Conservation (phyloP, 2,329 filamentous ascomycete species). For the Thielaviopsis musarum region DNA sequence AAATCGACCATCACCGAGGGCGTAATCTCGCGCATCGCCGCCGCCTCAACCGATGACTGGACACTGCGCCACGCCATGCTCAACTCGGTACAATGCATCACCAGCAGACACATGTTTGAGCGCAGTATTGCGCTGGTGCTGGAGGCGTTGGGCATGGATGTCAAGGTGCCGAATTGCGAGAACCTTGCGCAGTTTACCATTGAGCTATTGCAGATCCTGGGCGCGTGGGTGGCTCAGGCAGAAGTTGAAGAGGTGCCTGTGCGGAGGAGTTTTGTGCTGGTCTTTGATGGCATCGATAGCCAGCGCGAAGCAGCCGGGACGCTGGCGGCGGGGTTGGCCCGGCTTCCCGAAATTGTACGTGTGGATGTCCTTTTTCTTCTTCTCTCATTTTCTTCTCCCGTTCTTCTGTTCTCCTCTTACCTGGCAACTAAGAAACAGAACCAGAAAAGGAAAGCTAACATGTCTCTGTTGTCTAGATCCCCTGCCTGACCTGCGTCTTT, state of each 20-base stretch:
- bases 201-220: constrained; percentile 49
- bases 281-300: constrained; percentile 75
- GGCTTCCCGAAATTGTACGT: constrained; percentile 63
- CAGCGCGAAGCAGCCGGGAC: constrained; percentile 68
- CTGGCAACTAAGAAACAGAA: not conserved
- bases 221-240: constrained; percentile 1
- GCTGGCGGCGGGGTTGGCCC: constrained; percentile 61
- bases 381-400: no score
- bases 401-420: not conserved
- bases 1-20: constrained; percentile 54
- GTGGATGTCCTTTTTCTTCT: constrained; percentile 11
- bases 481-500: constrained; percentile 59
- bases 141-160: constrained; percentile 19
- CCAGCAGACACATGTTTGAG: constrained; percentile 27
- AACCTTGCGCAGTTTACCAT: constrained; percentile 61
- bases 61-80: not conserved
- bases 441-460: constrained; percentile 6
- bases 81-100: constrained; percentile 13
- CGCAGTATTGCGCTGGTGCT: constrained; percentile 39
- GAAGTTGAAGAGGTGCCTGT: constrained; percentile 20
- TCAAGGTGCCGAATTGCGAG: constrained; percentile 46
- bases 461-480: constrained; percentile 40
- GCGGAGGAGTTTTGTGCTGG: constrained; percentile 47
- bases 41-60: constrained; percentile 2
- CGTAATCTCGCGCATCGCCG: constrained; percentile 2